A percentile compares a stretch with the other conserved stretches of the same genome.
Conservation (phyloP, 495 filamentous ascomycete species). For the Tricharina praecox region DNA sequence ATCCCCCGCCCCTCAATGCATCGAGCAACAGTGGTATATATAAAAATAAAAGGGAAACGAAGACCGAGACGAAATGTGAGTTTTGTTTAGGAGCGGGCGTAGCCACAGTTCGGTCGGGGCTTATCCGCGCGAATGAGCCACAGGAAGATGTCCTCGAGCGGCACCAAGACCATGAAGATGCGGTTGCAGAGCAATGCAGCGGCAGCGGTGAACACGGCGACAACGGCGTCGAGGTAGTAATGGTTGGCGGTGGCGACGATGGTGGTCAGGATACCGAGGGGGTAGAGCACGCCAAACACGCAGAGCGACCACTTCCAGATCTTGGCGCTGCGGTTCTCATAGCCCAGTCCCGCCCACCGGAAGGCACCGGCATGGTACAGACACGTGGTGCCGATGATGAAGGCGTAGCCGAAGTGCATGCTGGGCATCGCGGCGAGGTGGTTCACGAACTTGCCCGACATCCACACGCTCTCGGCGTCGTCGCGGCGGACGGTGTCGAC, state of each 20-base stretch:
- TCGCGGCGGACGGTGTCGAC: slow-evolving; percentile 46
- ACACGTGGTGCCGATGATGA: slow-evolving; percentile 56
- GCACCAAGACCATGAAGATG: slow-evolving; percentile 41
- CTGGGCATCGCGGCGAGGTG: slow-evolving; percentile 56
- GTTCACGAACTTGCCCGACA: slow-evolving; percentile 41
- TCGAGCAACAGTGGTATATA: too few relatives aligned
- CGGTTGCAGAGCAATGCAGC: slow-evolving; percentile 43
- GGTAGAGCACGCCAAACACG: slow-evolving; percentile 45
- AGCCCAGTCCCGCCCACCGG: slow-evolving; percentile 10
- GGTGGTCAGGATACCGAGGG: slow-evolving; percentile 44
- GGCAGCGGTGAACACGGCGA: slow-evolving; percentile 41
- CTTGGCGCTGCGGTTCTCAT: slow-evolving; percentile 16
- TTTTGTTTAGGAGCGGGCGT: too few relatives aligned
- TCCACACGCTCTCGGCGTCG: slow-evolving; percentile 42
- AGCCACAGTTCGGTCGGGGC: slow-evolving; percentile 27
- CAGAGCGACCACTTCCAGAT: slow-evolving; percentile 33
- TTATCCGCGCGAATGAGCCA: slow-evolving; percentile 47
- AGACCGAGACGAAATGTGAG: too few relatives aligned
- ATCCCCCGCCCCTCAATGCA: too few relatives aligned
- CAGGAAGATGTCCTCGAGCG: slow-evolving; percentile 48
- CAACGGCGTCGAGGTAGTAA: slow-evolving; percentile 49
- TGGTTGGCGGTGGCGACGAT: slow-evolving; percentile 63
- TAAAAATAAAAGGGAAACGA: too few relatives aligned
- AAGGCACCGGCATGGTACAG: slow-evolving; percentile 28
- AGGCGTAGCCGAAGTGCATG: slow-evolving; percentile 64